Percentiles rank a stretch among this genome's conserved stretches.
These are phyloP conservation scores for Leucocoprinus leucothites DNA, from an alignment of 768 basidiomycete species.

Conservation along the genomic window DNA sequence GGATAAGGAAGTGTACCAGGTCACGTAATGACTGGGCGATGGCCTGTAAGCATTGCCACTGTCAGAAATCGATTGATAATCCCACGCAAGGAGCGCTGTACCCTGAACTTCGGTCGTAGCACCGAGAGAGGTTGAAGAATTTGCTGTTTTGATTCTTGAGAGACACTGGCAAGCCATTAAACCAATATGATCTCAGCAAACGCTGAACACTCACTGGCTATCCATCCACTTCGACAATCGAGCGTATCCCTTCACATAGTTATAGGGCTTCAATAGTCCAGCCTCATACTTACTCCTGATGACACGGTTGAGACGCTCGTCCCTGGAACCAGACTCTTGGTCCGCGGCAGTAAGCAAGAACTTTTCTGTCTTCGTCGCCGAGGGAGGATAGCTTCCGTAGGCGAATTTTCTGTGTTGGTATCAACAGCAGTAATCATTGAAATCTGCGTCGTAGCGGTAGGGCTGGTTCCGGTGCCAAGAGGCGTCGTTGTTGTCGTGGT, in stretches of 20 bases:
- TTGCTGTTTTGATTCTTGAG: slow-evolving; percentile 86
- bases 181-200: not conserved
- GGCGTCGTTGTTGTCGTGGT: slow-evolving; percentile 13
- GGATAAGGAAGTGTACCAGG: slow-evolving; percentile 44
- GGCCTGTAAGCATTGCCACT: slow-evolving; percentile 37
- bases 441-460: slow-evolving; percentile 10
- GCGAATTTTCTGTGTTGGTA: slow-evolving; percentile 14
- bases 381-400: slow-evolving; percentile 50
- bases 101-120: slow-evolving; percentile 81
- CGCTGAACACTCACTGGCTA: slow-evolving; percentile 55
- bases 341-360: slow-evolving; percentile 94
- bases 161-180: slow-evolving; percentile 52
- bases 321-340: slow-evolving; percentile 86
- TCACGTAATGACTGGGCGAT: slow-evolving; percentile 84
- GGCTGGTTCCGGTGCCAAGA: slow-evolving; percentile 9
- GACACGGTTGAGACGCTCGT: slow-evolving; percentile 86
- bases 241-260: slow-evolving; percentile 95
- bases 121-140: slow-evolving; percentile 88
- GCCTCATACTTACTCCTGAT: slow-evolving; percentile 98
- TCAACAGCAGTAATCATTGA: slow-evolving; percentile 15
- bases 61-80: slow-evolving; percentile 5
- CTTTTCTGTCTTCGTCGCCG: slow-evolving; percentile 78
- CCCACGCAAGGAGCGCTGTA: slow-evolving; percentile 27
- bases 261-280: slow-evolving; percentile 90
- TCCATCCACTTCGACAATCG: slow-evolving; percentile 95